Evolutionary conservation across 352 stramenopile genomes (phyloP).

Genomic region (Phytophthora hibernalis): DNA sequence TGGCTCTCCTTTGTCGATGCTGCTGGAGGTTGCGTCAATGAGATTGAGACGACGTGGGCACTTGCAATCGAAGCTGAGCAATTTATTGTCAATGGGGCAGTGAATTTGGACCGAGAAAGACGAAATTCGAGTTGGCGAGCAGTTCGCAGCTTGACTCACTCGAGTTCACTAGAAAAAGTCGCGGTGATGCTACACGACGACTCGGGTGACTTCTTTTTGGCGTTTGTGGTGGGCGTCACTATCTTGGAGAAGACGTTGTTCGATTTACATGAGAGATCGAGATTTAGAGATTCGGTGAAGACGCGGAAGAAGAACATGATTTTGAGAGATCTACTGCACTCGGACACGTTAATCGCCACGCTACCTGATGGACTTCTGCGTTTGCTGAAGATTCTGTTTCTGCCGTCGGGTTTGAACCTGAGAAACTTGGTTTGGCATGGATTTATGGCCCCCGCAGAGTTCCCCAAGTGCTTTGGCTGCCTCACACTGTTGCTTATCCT

Average conservation of each 20-base stretch:
- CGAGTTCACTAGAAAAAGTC: conserved; percentile 32
- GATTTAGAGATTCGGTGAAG: not conserved
- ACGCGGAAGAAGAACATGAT: conserved; percentile 67
- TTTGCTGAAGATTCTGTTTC: conserved; percentile 61
- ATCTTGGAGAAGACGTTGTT: conserved; percentile 71
- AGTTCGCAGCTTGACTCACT: conserved; percentile 37
- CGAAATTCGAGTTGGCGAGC: conserved; percentile 5
- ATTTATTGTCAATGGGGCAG: conserved; percentile 15
- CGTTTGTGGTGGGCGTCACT: conserved; percentile 62
- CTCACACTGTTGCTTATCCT: conserved; percentile 59
- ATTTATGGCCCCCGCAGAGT: conserved; percentile 59
- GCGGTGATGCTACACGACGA: conserved; percentile 28
- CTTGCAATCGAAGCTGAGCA: conserved; percentile 48
- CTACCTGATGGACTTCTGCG: conserved; percentile 51
- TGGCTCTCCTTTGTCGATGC: conserved; percentile 23
- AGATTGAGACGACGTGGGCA: conserved; percentile 46
- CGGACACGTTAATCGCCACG: conserved; percentile 34
- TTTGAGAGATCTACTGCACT: conserved; percentile 66
- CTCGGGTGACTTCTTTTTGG: conserved; percentile 61
- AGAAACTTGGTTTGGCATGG: conserved; percentile 80
- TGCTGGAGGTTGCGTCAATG: not conserved
- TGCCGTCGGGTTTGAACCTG: conserved; percentile 69
- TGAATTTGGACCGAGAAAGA: conserved; percentile 2
- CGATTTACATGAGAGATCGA: conserved; percentile 46
- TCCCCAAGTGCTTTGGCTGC: conserved; percentile 64